Percentiles rank a stretch among this genome's conserved stretches.
These are phyloP conservation scores for Aspergillus persii DNA, from an alignment of 2,329 filamentous ascomycete genomes.

Conservation along the genomic window DNA sequence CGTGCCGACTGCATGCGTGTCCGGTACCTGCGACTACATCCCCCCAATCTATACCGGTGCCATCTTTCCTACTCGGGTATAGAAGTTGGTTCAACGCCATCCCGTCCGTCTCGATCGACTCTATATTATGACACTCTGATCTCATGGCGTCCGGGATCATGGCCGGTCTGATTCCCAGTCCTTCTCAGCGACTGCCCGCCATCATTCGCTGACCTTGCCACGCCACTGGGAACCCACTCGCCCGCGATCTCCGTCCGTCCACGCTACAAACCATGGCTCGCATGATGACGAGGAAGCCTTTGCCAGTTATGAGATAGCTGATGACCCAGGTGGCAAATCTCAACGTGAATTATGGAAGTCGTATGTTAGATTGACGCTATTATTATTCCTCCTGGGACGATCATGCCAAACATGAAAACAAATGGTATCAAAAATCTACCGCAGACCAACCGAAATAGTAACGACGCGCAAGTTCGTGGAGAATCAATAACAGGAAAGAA, in stretches of 20 bases:
- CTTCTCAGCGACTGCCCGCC: neutral
- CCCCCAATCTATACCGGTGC: neutral
- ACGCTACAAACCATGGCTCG: constrained; percentile 14
- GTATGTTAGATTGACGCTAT: neutral
- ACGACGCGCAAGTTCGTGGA: constrained; percentile 4
- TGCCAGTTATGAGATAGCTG: neutral
- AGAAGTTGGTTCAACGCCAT: neutral
- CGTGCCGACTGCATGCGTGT: neutral
- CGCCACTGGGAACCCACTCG: constrained; percentile 12
- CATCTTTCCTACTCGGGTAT: neutral
- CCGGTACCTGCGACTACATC: neutral
- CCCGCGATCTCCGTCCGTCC: constrained; percentile 11
- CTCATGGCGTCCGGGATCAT: neutral
- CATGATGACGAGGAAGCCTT: constrained; percentile 2
- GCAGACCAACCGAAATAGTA: neutral
- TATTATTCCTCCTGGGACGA: neutral
- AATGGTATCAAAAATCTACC: neutral
- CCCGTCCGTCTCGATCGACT: neutral
- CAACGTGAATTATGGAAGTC: neutral
- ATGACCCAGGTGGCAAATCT: constrained; percentile 14
- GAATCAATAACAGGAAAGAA: neutral
- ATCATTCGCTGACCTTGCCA: constrained; percentile 7
- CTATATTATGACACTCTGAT: constrained; percentile 1
- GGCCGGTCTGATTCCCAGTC: neutral
- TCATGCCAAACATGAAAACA: neutral